These are phyloP conservation scores for Solanum chaucha DNA, from an alignment of 257 asterid genomes.

Conservation along the genomic window DNA sequence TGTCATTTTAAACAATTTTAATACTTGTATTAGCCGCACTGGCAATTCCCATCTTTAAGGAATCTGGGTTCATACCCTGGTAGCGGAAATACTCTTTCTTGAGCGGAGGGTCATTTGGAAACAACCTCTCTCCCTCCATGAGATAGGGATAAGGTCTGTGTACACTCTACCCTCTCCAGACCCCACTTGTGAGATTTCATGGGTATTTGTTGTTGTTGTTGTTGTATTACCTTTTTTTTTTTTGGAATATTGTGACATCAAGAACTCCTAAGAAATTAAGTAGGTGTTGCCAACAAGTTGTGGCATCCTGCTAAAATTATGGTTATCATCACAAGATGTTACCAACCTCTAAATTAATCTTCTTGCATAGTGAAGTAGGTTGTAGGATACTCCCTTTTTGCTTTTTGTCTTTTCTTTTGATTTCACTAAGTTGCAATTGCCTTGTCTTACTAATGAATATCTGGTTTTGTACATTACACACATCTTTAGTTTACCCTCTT, in stretches of 20 bases:
- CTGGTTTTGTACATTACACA: background rate
- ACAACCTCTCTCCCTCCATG: no score
- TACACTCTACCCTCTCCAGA: no score
- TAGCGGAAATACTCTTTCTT: no score
- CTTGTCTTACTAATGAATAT: background rate
- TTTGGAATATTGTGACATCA: background rate
- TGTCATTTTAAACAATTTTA: background rate
- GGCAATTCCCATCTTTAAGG: no score
- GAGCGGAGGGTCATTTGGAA: no score
- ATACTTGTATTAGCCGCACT: background rate
- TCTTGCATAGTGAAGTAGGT: background rate
- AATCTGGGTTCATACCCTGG: no score
- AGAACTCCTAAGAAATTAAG: background rate
- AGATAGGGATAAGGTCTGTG: no score
- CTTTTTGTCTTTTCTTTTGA: background rate
- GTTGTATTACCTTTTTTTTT: background rate
- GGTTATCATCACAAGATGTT: background rate
- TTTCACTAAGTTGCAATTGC: background rate
- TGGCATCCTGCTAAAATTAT: background rate
- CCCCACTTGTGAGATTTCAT: no score
- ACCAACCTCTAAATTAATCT: background rate
- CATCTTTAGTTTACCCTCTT: background rate
- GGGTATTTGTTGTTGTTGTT: no score
- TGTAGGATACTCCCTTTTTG: background rate
- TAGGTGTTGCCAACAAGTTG: background rate